Percentiles rank a stretch among this genome's conserved stretches.
phyloP scores from a whole-genome alignment of 352 stramenopile species.

The Pythium rishiriense region DNA sequence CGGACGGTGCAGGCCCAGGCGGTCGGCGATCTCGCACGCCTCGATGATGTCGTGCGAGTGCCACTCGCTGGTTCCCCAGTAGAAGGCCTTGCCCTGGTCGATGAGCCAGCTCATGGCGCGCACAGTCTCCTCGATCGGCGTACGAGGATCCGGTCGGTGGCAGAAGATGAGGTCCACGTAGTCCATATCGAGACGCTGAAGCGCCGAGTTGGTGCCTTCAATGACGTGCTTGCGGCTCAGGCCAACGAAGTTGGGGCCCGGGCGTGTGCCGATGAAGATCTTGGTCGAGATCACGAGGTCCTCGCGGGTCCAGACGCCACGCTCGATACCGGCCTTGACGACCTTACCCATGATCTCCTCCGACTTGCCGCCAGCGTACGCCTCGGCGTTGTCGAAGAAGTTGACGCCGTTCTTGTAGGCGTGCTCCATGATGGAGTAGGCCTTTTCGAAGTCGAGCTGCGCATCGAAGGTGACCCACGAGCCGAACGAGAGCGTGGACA shows the following conservation, averaged over 20 bases:
- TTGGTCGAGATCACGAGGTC: conserved; percentile 72
- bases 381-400: conserved; percentile 66
- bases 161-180: conserved; percentile 71
- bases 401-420: conserved; percentile 61
- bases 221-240: conserved; percentile 27
- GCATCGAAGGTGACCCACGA: conserved; percentile 46
- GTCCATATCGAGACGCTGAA: conserved; percentile 50
- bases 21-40: too few species aligned
- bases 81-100: conserved; percentile 18
- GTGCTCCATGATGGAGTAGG: conserved; percentile 51
- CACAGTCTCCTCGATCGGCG: conserved; percentile 26
- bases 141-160: conserved; percentile 55
- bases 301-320: conserved; percentile 40
- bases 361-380: conserved; percentile 41
- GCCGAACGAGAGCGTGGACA: conserved; percentile 50
- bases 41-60: too few species aligned
- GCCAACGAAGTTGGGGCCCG: conserved; percentile 37
- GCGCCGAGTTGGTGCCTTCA: conserved; percentile 47
- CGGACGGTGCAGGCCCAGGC: too few species aligned
- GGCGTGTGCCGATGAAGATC: conserved; percentile 51
- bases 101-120: conserved; percentile 26
- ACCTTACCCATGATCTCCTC: conserved; percentile 56
- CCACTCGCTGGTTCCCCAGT: too few species aligned
- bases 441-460: conserved; percentile 49
- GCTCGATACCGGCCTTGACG: conserved; percentile 47